Percentiles rank a stretch among this genome's conserved stretches.
These are phyloP conservation scores for Neobulgaria alba DNA, from an alignment of 2,329 filamentous ascomycete species.

Conservation along the genomic window DNA sequence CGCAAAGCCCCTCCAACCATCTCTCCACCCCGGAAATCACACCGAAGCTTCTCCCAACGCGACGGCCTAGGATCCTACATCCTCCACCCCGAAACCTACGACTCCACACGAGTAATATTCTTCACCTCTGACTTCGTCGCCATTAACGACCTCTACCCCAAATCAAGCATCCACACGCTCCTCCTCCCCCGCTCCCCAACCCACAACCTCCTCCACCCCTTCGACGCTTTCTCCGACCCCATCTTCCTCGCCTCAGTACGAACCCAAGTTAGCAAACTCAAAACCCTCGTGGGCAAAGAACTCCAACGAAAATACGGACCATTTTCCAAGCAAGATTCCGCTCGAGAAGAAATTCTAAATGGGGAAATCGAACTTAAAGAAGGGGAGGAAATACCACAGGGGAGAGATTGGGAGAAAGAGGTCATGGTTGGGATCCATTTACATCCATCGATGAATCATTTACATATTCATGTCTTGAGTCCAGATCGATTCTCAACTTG, in stretches of 20 bases:
- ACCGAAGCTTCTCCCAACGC: constrained; percentile 35
- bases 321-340: constrained; percentile 53
- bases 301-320: constrained; percentile 60
- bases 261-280: constrained; percentile 52
- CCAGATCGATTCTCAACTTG: constrained; percentile 66
- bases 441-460: constrained; percentile 81
- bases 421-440: constrained; percentile 76
- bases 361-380: constrained; percentile 42
- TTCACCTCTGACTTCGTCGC: constrained; percentile 62
- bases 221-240: constrained; percentile 64
- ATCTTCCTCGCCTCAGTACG: constrained; percentile 59
- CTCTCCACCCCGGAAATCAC: constrained; percentile 6
- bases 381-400: constrained; percentile 48
- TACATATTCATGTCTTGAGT: constrained; percentile 84
- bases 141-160: constrained; percentile 80
- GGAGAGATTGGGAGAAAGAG: constrained; percentile 70
- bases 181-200: constrained; percentile 66
- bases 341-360: constrained; percentile 56
- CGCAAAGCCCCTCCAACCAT: constrained; percentile 12
- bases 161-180: constrained; percentile 75
- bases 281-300: constrained; percentile 61
- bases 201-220: constrained; percentile 60
- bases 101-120: constrained; percentile 52
- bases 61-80: constrained; percentile 62
- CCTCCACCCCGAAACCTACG: constrained; percentile 49